Evolutionary conservation across 2,329 filamentous ascomycete genomes (phyloP), one percentile per base, ranked within the genome.

Genomic region (Colletotrichum falcatum): DNA sequence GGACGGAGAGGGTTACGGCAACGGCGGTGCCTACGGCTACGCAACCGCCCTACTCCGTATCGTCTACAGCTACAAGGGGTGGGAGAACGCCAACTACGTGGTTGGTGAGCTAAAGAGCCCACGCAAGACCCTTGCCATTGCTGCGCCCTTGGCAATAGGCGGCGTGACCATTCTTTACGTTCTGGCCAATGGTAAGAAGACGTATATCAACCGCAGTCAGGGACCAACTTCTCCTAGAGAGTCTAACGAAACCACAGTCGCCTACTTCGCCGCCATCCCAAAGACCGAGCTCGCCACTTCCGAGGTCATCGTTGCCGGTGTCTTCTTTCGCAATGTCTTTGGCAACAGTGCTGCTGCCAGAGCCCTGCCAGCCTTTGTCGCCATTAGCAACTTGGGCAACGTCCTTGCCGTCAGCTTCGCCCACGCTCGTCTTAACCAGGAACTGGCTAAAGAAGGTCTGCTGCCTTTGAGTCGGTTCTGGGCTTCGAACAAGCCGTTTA

Each of bases 381-480:
- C 88, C 0, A 76, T 91, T 42, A 89, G 86, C 61, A 89, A 89
- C 72, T 75, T 91, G 58, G 89, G 89, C 8, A 91, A 91, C 61
- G 87, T 91, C 0, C 79, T 91, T 11, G 87, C 87, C 26, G 85
- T 90, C 55, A 88, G 84, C 68, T 91, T 90, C 73, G 84, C 87
- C 0, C 87, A 90, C 63, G 81, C 88, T 0, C 83, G 89, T 0
- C 74, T 90, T 12, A 90, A 89, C 73, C 88, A 90, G 73, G 91
- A 93, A 77, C 82, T 93, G 54, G 91, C 88, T 0, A 92, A 91
- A 75, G 91, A 94, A 75, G 90, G 90, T 0, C 81, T 93, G 6
- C 76, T 93, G 18, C 91, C 91, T 0, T 91, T 86, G 65, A 89
- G 88, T 71, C 83, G 84, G 2, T 87, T 93, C 77, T 93, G 89